Evolutionary conservation across 495 filamentous ascomycete genomes (phyloP), one percentile per base, ranked within the genome.

Genomic region (Xylaria scruposa): DNA sequence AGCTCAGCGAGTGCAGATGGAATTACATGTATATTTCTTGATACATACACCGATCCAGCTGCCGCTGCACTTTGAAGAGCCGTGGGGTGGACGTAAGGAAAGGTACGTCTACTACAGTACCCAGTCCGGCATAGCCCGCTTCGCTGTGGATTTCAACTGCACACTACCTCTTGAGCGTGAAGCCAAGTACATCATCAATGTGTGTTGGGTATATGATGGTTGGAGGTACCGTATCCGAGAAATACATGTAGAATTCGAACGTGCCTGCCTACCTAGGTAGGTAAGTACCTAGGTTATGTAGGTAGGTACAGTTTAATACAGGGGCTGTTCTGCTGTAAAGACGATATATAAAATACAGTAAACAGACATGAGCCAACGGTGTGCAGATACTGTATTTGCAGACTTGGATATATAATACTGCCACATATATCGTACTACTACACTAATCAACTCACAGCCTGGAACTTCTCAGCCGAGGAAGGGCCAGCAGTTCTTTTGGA

Each of bases 11-110:
- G 36, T 44, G 49, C 21, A 56, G 47, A 56, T 33, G 65, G 64
- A 67, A 40, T 44, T 67, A 67, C 65, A 67, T 51, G 65, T 67
- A 15, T 56, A 49, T 44, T 67, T 67, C 33, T 42, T 42, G 38
- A 42, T 42, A 42, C 38, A 67, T 67, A 54, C 65, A 67, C 65
- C 49, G 65, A 67, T 67, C 65, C 49, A 67, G 49, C 33, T 44
- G 60, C 38, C 38, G 60, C 36, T 31, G 3, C 49, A 67, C 49
- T 54, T 38, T 24, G 49, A 38, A 49, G 13, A 67, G 49, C 65
- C 29, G 36, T 51, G 65, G 65, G 29, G 65, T 67, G 49, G 3
- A 19, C 19, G 29, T 67, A 67, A 67, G 65, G 63, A 13, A 42
- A 56, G 65, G 38, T 42, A 33, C 38, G 7, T 29, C 8, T 13